Evolutionary conservation across 192 early-diverging fungal species (phyloP), one percentile per base, ranked within the genome.

Genomic region (Haplosporangium gracile): DNA sequence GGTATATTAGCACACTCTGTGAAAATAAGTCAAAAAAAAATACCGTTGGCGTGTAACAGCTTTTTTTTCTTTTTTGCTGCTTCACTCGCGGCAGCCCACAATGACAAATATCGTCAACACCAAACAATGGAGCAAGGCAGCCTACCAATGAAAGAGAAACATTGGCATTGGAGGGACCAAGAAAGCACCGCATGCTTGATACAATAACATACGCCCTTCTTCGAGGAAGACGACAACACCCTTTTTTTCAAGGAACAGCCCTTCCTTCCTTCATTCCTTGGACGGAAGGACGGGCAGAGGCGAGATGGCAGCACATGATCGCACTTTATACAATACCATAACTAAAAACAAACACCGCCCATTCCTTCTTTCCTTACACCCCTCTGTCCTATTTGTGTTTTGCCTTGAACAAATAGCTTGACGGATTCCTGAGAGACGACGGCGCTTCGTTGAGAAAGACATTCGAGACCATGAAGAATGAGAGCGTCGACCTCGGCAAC

Each of bases 401-500:
- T 60, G 10, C 7, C 51, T 36, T 57, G 34, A 38, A 4, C 22
- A 24, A 47, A 22, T 83, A 91, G 69, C 36, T 82, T 2, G 82
- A 89, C 10, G 92, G 92, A n/a, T 93, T 93, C 71, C 81, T 82
- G 2, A 78, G 88, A 32, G 92, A 93, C 68, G 92, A 93, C 32
- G 92, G 92, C 0, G 92, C 91, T n/a, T 88, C 88, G 9, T 72
- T 93, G 69, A 80, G 83, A 70, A 90, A 82, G 55, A 89, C 88
- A 11, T 93, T 92, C 70, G 87, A 87, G 45, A 89, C 82, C 15
- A 77, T 93, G 22, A 92, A 92, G 68, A 57, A 78, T 24, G 89
- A 91, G 36, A 90, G 89, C 70, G 26, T 79, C 32, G 78, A 83
- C 7, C 82, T 91, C 39, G 88, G 91, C 20, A 75, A 88, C 13